Evolutionary conservation across 257 asterid species (phyloP).

Genomic region (Ilex asprella): DNA sequence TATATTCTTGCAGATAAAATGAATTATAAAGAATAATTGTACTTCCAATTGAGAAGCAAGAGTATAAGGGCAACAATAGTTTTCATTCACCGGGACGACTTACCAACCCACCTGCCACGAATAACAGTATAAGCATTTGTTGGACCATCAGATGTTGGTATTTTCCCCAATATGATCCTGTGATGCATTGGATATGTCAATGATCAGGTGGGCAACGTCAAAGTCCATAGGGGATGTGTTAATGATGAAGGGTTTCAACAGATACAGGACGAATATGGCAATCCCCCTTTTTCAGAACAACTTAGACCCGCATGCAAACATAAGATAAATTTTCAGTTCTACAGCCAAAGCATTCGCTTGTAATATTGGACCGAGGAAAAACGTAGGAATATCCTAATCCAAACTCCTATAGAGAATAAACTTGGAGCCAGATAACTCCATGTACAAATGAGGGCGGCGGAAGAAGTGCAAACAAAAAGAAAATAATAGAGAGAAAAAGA

Average conservation of each 20-base stretch:
- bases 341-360: too few relatives aligned
- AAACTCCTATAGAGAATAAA: too few relatives aligned
- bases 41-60: conserved; percentile 15
- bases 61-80: conserved; percentile 17
- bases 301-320: too few relatives aligned
- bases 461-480: too few relatives aligned
- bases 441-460: too few relatives aligned
- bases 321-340: too few relatives aligned
- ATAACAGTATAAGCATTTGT: conserved; percentile 73
- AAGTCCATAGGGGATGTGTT: conserved; percentile 29
- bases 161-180: conserved; percentile 98
- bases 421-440: too few relatives aligned
- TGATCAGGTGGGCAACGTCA: conserved; percentile 45
- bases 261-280: neutral
- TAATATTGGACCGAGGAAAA: too few relatives aligned
- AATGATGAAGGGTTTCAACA: conserved; percentile 19
- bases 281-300: too few relatives aligned
- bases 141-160: conserved; percentile 81
- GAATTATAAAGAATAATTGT: neutral
- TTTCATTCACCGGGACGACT: too few relatives aligned
- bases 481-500: too few relatives aligned
- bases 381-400: too few relatives aligned
- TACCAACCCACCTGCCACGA: conserved; percentile 95
- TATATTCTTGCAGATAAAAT: neutral
- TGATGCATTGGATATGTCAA: conserved; percentile 65